Percentiles rank a stretch among this genome's conserved stretches.
Conservation (phyloP, 208 protist species). For the Acanthamoeba sp. region DNA sequence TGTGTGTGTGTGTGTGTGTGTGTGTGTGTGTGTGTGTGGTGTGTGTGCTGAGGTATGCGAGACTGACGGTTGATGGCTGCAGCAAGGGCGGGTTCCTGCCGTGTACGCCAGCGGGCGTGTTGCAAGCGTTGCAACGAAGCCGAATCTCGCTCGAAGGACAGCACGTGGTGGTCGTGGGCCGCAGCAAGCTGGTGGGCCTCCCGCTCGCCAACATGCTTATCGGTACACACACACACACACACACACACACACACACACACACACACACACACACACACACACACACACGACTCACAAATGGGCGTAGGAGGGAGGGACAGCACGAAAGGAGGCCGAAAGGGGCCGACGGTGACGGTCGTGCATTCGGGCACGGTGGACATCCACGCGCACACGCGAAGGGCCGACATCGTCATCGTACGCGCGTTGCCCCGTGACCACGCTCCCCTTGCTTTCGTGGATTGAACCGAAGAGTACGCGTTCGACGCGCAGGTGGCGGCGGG, state of each 20-base stretch:
- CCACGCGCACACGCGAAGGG: conserved; percentile 86
- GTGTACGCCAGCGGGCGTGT: conserved; percentile 97
- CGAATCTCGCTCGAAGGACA: conserved; percentile 88
- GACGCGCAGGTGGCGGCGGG: conserved; percentile 95
- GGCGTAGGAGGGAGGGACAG: not conserved
- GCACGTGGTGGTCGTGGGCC: conserved; percentile 97
- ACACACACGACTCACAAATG: too few relatives aligned
- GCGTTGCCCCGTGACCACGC: too few relatives aligned
- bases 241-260: too few relatives aligned
- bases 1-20: too few relatives aligned
- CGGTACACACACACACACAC: not conserved
- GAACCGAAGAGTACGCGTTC: not conserved
- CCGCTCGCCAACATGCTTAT: conserved; percentile 94
- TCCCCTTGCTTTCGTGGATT: not conserved
- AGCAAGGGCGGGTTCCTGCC: conserved; percentile 90
- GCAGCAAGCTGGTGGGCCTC: conserved; percentile 93
- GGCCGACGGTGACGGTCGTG: conserved; percentile 97
- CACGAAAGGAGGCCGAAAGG: not conserved
- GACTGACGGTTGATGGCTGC: too few relatives aligned
- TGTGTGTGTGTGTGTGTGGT: not conserved
- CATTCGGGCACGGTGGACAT: conserved; percentile 93
- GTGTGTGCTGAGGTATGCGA: not conserved
- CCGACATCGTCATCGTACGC: conserved; percentile 91
- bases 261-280: too few relatives aligned
- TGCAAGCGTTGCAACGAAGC: conserved; percentile 94